Percentiles rank a stretch among this genome's conserved stretches.
Conservation (phyloP, 2,329 filamentous ascomycete genomes). For the Botrytis pseudocinerea region DNA sequence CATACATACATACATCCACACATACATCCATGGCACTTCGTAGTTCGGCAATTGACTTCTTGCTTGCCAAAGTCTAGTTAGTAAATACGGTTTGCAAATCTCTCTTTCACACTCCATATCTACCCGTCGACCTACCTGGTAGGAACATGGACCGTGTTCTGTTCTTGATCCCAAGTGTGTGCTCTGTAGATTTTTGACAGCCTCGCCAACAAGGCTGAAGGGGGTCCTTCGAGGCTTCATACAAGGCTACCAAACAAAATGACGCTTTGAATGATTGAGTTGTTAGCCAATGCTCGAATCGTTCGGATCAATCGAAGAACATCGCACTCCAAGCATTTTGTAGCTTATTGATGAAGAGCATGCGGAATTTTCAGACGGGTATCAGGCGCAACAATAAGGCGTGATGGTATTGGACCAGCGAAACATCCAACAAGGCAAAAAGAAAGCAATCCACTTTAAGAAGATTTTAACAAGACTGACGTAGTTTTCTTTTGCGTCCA, state of each 20-base stretch:
- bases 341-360: background rate
- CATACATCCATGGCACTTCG: no score
- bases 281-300: background rate
- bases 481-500: background rate
- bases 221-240: background rate
- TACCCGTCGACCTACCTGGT: background rate
- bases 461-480: background rate
- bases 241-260: background rate
- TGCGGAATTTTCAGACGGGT: background rate
- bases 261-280: background rate
- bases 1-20: no score
- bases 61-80: no score
- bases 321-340: background rate
- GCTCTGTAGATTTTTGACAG: background rate
- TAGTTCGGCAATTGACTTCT: no score
- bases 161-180: background rate
- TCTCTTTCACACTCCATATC: no score
- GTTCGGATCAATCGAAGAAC: background rate
- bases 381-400: no score
- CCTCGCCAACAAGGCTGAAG: background rate
- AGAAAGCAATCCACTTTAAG: no score
- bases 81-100: no score
- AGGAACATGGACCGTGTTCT: background rate
- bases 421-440: background rate
- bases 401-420: background rate